Percentiles rank a stretch among this genome's conserved stretches.
phyloP scores from a whole-genome alignment of 805 yeast genomes.

The Hanseniaspora pseudoguilliermondii region DNA sequence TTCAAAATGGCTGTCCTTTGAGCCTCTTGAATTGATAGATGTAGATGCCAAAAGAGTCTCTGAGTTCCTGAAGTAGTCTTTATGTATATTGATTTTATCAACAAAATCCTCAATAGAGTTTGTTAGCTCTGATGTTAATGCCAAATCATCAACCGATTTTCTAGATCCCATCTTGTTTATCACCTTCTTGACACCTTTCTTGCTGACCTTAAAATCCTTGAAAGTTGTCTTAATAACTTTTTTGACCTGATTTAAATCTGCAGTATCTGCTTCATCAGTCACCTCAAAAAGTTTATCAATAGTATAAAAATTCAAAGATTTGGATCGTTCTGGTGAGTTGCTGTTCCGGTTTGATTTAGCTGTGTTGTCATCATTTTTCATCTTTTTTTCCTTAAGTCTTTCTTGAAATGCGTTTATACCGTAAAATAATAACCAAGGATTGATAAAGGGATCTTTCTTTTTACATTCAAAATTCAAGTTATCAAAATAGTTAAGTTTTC shows the following conservation, averaged over 20 bases:
- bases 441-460: slow-evolving; percentile 61
- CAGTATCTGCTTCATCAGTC: slow-evolving; percentile 33
- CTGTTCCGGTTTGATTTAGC: background rate
- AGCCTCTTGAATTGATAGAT: background rate
- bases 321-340: background rate
- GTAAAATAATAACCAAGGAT: slow-evolving; percentile 44
- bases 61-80: slow-evolving; percentile 9
- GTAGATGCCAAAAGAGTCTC: slow-evolving; percentile 5
- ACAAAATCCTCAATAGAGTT: slow-evolving; percentile 28
- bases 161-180: slow-evolving; percentile 23
- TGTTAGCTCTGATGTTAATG: slow-evolving; percentile 30
- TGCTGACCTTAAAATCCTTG: slow-evolving; percentile 39
- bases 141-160: slow-evolving; percentile 22
- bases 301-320: slow-evolving; percentile 42
- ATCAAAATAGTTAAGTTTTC: slow-evolving; percentile 46
- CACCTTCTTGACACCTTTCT: background rate
- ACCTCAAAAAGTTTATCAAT: slow-evolving; percentile 35
- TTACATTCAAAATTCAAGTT: slow-evolving; percentile 33
- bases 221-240: slow-evolving; percentile 62
- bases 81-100: background rate
- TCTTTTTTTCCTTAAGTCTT: slow-evolving; percentile 39
- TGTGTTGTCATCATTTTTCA: background rate
- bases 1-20: background rate
- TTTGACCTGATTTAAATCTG: slow-evolving; percentile 40
- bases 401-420: slow-evolving; percentile 67